A percentile compares a stretch with the other conserved stretches of the same genome.
Conservation (phyloP, 768 basidiomycete species). For the Boletus rubescentipes region DNA sequence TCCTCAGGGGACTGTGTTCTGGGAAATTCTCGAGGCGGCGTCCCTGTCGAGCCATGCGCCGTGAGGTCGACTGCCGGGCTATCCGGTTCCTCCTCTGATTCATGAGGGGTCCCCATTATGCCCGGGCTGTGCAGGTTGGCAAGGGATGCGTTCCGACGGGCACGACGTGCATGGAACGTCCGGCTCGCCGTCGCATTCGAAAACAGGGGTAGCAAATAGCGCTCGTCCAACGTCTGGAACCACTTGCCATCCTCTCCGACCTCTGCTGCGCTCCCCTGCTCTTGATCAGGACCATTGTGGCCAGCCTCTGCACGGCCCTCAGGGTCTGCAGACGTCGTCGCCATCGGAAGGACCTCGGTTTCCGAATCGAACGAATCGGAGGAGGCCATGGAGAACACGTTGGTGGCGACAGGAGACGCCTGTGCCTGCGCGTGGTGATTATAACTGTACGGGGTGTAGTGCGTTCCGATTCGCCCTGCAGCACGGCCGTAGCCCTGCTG, state of each 20-base stretch:
- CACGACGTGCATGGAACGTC: conserved; percentile 78
- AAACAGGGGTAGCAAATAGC: conserved; percentile 90
- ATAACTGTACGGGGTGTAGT: conserved; percentile 54
- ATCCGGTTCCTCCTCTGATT: conserved; percentile 42
- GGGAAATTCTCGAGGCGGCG: conserved; percentile 16
- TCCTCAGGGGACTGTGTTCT: conserved; percentile 36
- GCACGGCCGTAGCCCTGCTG: conserved; percentile 31
- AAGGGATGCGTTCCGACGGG: conserved; percentile 47
- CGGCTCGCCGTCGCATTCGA: conserved; percentile 89
- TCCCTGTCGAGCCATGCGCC: conserved; percentile 7
- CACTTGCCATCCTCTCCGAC: conserved; percentile 79
- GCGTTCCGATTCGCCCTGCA: conserved; percentile 51
- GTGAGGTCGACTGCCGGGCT: conserved; percentile 48
- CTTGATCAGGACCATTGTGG: not conserved
- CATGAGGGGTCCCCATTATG: conserved; percentile 32
- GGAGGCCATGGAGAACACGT: conserved; percentile 66
- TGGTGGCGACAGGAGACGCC: conserved; percentile 21
- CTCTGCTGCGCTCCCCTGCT: conserved; percentile 18
- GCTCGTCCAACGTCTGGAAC: conserved; percentile 95
- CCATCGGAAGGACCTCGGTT: conserved; percentile 76
- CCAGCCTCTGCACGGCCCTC: conserved; percentile 8
- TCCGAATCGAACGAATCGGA: conserved; percentile 81
- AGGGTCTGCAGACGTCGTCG: conserved; percentile 43
- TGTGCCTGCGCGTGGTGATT: conserved; percentile 55
- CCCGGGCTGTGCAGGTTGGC: conserved; percentile 22